Evolutionary conservation across 2,329 filamentous ascomycete genomes (phyloP).

Genomic region (Aspergillus japonicus): DNA sequence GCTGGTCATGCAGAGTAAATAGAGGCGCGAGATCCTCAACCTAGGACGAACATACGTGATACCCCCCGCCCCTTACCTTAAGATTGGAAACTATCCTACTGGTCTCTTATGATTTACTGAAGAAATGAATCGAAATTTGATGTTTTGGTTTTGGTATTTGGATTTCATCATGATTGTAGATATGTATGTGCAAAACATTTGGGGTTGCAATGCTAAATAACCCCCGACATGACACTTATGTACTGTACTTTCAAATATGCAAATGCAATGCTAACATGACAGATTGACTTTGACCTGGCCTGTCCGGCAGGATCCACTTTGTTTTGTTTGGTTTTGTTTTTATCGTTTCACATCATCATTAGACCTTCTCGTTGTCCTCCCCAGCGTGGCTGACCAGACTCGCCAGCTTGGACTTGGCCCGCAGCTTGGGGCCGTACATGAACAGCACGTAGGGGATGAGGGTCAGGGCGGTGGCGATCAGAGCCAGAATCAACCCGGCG

Average conservation of each 20-base stretch:
- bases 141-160: neutral
- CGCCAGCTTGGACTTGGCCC: slow-evolving; percentile 34
- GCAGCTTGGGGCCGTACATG: slow-evolving; percentile 29
- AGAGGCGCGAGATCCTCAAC: too few species aligned
- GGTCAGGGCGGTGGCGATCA: slow-evolving; percentile 44
- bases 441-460: slow-evolving; percentile 33
- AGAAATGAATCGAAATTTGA: too few species aligned
- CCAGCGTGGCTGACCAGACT: neutral
- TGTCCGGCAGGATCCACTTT: neutral
- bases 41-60: neutral
- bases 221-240: neutral
- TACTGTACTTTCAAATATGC: neutral
- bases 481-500: slow-evolving; percentile 50
- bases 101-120: too few species aligned
- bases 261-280: neutral
- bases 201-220: neutral
- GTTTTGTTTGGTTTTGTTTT: neutral
- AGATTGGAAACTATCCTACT: neutral
- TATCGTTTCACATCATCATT: neutral
- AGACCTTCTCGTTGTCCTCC: neutral
- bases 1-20: slow-evolving; percentile 60
- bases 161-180: neutral
- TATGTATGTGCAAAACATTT: neutral
- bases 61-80: neutral
- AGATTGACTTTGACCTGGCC: neutral